Percentiles rank a stretch among this genome's conserved stretches.
phyloP scores from a whole-genome alignment of 441 rosid genomes.

The Hura crepitans region DNA sequence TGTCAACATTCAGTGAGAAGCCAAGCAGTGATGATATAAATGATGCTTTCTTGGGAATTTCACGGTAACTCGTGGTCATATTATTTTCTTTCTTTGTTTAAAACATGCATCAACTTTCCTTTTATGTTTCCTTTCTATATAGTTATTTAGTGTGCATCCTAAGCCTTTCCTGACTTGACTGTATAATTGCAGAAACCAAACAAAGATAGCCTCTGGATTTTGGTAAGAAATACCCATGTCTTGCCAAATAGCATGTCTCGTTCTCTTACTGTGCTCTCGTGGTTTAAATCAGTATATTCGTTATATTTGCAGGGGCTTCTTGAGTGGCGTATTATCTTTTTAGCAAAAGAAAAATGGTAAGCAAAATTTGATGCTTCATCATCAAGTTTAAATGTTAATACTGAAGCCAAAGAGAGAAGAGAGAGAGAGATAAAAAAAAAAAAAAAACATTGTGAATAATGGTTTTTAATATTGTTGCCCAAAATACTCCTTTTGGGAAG shows the following conservation, averaged over 20 bases:
- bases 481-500: not conserved
- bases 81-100: not conserved
- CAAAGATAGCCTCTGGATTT: conserved; percentile 65
- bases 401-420: no score
- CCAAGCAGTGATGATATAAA: conserved; percentile 71
- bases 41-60: conserved; percentile 66
- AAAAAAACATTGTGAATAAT: no score
- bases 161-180: not conserved
- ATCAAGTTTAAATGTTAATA: not conserved
- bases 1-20: conserved; percentile 53
- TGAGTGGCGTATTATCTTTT: conserved; percentile 45
- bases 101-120: not conserved
- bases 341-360: not conserved
- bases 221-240: conserved; percentile 45
- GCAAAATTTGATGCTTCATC: not conserved
- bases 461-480: no score
- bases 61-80: conserved; percentile 35
- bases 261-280: not conserved
- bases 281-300: not conserved
- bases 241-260: not conserved
- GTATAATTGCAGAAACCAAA: conserved; percentile 47
- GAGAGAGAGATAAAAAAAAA: no score
- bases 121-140: not conserved
- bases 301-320: conserved; percentile 56
- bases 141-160: not conserved